Base-by-base conservation (phyloP, 2,329 filamentous ascomycete genomes). In the Didymellaceae sp. region DNA sequence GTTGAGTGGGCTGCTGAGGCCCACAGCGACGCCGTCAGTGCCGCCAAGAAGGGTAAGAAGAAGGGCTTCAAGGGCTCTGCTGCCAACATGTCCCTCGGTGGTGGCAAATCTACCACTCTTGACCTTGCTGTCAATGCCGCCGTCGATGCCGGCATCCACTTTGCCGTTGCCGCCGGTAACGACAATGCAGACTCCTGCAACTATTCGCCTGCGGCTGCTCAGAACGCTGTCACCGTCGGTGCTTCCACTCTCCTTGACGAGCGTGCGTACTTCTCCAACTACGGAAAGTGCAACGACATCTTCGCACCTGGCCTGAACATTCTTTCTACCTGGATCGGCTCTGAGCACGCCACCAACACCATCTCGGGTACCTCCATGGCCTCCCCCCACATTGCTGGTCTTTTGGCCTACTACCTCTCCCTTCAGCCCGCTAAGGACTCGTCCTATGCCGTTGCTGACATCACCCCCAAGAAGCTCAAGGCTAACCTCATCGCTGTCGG, bases 191-290 rank as follows among this genome's bases (percentile, higher is more conserved):
- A 99, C 78, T 94, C 95, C 51, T 99, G 94, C 88, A 95, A 94
- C 82, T 99, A 97, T 85, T 99, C 94, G 31, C 94, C 94, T 54
- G 95, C 94, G 69, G 90, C 93, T 59, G 91, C 95, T 65, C 82
- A 85, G 68, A 91, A 95, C 71, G 92, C 94, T 63, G 86, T 99
- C 74, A 99, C 94, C 52, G 94, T 99, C 59, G 95, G 93, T 77
- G 94, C 94, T 63, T 96, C 91, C 35, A 94, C 90, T 65, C 85
- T 99, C 54, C 86, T 88, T 70, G 94, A 99, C 74, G 90, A 91
- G 82, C 93, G 94, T 78, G 94, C 94, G 61, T 99, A 97, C 86
- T 99, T 99, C 87, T 99, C 95, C 86, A 99, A 99, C 89, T 97
- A 87, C 77, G 94, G 94, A 77, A 94, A 93, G 84, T 99, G 94